A percentile compares a stretch with the other conserved stretches of the same genome.
Conservation (phyloP, 1,284 basidiomycete genomes). For the Cutaneotrichosporon dermatis region DNA sequence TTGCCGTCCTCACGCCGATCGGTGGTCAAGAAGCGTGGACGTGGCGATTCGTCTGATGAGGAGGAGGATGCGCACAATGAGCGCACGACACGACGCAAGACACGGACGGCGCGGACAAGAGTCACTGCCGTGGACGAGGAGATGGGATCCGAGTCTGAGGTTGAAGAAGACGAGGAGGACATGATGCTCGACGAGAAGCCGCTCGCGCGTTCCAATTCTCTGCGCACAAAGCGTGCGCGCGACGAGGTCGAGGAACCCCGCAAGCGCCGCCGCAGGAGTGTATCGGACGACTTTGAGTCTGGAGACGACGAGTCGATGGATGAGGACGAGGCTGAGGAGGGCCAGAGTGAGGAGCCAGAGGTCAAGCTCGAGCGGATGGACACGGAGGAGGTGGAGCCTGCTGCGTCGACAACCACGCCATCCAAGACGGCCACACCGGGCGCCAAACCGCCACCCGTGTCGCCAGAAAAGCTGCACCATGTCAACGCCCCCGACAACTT, state of each 20-base stretch:
- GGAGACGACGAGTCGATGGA: slow-evolving; percentile 5
- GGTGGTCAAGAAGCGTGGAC: slow-evolving; percentile 8
- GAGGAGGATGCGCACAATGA: slow-evolving; percentile 7
- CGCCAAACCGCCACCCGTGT: too few relatives aligned
- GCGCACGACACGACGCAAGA: neutral
- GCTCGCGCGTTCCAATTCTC: neutral
- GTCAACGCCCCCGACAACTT: slow-evolving; percentile 8
- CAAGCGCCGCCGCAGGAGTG: slow-evolving; percentile 5
- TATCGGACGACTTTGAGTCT: neutral
- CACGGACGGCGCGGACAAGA: neutral
- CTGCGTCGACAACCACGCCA: neutral
- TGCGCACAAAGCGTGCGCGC: slow-evolving; percentile 6
- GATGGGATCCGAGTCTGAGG: neutral
- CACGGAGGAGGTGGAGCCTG: neutral
- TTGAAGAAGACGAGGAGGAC: neutral
- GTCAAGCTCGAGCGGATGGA: slow-evolving; percentile 5
- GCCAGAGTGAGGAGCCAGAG: neutral
- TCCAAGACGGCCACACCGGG: neutral
- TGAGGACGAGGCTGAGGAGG: slow-evolving; percentile 6
- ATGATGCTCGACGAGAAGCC: neutral
- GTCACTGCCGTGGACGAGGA: slow-evolving; percentile 5
- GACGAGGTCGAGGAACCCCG: slow-evolving; percentile 12
- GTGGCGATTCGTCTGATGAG: slow-evolving; percentile 7
- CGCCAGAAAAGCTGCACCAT: neutral
- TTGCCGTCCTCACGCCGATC: neutral